These are phyloP conservation scores for Mediolabrus comicus DNA, from an alignment of 108 stramenopile genomes.

Conservation along the genomic window DNA sequence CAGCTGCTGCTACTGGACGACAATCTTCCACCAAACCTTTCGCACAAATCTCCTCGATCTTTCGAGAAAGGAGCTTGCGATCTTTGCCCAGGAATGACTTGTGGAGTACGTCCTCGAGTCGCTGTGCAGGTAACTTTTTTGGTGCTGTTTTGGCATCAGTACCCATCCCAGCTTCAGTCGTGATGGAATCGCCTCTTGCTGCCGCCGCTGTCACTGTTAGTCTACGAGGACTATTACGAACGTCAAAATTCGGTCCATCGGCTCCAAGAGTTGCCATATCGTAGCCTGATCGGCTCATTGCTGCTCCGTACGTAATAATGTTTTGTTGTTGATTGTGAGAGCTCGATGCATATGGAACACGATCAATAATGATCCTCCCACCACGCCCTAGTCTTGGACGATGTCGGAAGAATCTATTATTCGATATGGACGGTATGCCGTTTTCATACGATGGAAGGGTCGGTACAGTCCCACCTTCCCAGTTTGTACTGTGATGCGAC, in stretches of 20 bases:
- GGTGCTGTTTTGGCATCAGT: conserved; percentile 24
- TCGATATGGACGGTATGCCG: conserved; percentile 40
- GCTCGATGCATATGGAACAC: conserved; percentile 55
- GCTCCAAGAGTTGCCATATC: conserved; percentile 30
- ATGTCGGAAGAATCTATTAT: conserved; percentile 57
- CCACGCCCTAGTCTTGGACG: conserved; percentile 86
- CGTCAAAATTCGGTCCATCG: conserved; percentile 16
- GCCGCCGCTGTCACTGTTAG: neutral
- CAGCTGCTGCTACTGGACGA: conserved; percentile 1
- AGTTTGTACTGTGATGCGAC: conserved; percentile 48
- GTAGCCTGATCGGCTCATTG: conserved; percentile 26
- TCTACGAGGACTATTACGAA: neutral
- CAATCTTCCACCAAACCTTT: conserved; percentile 66
- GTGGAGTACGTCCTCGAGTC: conserved; percentile 67
- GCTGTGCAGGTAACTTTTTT: conserved; percentile 41
- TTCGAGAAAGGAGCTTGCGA: conserved; percentile 40
- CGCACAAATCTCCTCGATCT: conserved; percentile 71
- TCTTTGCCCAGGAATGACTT: conserved; percentile 50
- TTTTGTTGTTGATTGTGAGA: conserved; percentile 37
- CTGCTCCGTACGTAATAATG: conserved; percentile 54
- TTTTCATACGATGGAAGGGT: conserved; percentile 69
- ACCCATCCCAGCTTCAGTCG: conserved; percentile 1
- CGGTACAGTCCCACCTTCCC: conserved; percentile 59
- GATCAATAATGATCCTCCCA: conserved; percentile 81
- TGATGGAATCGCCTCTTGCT: neutral